These are phyloP conservation scores for Psophocarpus tetragonolobus DNA, from an alignment of 306 rosid species.

Conservation along the genomic window DNA sequence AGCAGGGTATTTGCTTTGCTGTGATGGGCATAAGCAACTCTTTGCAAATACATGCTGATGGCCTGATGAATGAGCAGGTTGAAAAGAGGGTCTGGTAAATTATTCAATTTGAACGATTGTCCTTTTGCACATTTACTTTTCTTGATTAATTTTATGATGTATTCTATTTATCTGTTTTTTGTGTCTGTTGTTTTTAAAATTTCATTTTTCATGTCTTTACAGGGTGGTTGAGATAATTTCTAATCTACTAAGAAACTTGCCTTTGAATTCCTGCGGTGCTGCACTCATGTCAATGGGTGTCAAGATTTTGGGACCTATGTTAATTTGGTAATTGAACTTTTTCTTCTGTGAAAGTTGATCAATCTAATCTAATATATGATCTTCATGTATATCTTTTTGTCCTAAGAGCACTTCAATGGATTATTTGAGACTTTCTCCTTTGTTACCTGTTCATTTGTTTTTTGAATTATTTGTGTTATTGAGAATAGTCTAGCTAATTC, in stretches of 20 bases:
- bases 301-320: conserved; percentile 70
- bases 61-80: conserved; percentile 44
- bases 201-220: conserved; percentile 31
- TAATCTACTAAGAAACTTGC: conserved; percentile 61
- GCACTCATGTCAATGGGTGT: conserved; percentile 74
- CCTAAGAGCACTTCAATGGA: not conserved
- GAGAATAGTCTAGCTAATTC: conserved; percentile 16
- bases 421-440: conserved; percentile 22
- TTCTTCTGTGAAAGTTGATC: conserved; percentile 20
- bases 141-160: conserved; percentile 5
- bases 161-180: not conserved
- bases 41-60: conserved; percentile 47
- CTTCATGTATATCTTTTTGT: conserved; percentile 8
- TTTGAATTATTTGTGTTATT: conserved; percentile 21
- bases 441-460: not conserved
- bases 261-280: conserved; percentile 67
- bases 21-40: conserved; percentile 58
- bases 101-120: conserved; percentile 17
- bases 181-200: conserved; percentile 15
- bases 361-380: conserved; percentile 13
- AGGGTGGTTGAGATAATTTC: conserved; percentile 88
- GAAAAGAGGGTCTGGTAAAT: conserved; percentile 73
- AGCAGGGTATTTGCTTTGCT: conserved; percentile 77
- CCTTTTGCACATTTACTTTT: conserved; percentile 17
- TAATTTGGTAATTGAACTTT: conserved; percentile 64